These are phyloP conservation scores for Phytopythium aichiense DNA, from an alignment of 352 stramenopile genomes.

Conservation along the genomic window DNA sequence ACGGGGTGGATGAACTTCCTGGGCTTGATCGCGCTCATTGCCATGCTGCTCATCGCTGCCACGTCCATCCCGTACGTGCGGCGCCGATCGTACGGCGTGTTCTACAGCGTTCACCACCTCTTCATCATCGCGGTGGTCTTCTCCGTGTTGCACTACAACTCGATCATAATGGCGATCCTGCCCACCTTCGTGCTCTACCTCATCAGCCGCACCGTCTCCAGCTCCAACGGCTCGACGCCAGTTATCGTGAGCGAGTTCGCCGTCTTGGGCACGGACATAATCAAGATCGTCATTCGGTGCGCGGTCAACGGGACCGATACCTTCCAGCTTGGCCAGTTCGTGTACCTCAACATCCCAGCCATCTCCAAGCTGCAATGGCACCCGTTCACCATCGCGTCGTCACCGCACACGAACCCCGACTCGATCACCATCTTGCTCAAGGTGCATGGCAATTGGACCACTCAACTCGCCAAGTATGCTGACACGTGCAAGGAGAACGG, in stretches of 20 bases:
- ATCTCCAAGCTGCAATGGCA: constrained; percentile 28
- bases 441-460: constrained; percentile 13
- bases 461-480: constrained; percentile 11
- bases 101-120: constrained; percentile 26
- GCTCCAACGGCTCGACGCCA: constrained; percentile 13
- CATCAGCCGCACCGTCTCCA: constrained; percentile 13
- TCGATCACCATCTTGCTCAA: constrained; percentile 19
- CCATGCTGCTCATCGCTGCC: constrained; percentile 34
- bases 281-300: constrained; percentile 16
- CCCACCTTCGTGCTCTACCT: constrained; percentile 11
- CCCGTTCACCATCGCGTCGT: constrained; percentile 19
- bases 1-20: constrained; percentile 20
- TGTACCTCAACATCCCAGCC: constrained; percentile 16
- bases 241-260: constrained; percentile 19
- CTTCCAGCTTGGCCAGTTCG: constrained; percentile 13
- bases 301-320: neutral
- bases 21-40: constrained; percentile 16
- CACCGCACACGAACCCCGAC: constrained; percentile 2
- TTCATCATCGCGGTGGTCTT: constrained; percentile 21
- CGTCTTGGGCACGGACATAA: constrained; percentile 11
- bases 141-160: constrained; percentile 11
- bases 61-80: constrained; percentile 29
- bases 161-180: constrained; percentile 13
- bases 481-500: constrained; percentile 10
- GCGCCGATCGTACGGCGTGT: constrained; percentile 21